Conservation (phyloP, 768 basidiomycete species). For the Lactifluus hygrophoroides region DNA sequence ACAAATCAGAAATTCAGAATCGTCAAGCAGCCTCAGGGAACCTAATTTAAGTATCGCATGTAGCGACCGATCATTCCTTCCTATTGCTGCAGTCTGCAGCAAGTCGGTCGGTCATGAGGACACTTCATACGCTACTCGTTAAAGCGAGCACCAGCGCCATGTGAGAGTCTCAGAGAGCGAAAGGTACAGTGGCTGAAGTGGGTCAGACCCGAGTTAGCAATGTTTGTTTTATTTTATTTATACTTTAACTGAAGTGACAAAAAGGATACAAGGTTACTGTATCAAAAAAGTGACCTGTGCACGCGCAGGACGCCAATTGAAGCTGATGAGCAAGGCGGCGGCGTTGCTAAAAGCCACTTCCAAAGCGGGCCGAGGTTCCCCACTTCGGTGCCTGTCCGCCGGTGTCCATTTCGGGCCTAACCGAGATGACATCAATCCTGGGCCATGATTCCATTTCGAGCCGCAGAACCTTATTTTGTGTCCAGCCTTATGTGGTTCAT, state of each 20-base stretch:
- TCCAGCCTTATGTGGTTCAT: constrained; percentile 1
- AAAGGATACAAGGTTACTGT: too few species aligned
- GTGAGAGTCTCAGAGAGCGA: neutral
- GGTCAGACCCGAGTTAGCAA: too few species aligned
- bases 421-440: constrained; percentile 9
- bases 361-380: constrained; percentile 16
- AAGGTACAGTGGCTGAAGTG: constrained; percentile 8
- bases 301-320: constrained; percentile 17
- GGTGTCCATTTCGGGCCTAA: constrained; percentile 6
- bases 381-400: constrained; percentile 19
- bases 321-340: too few species aligned
- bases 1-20: constrained; percentile 5
- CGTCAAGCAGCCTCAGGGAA: constrained; percentile 8
- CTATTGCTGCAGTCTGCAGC: constrained; percentile 21
- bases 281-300: constrained; percentile 7
- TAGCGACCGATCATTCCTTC: constrained; percentile 17
- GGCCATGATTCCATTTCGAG: constrained; percentile 1
- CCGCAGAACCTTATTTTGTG: constrained; percentile 12
- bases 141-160: neutral
- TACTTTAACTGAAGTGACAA: too few species aligned
- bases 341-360: constrained; percentile 4
- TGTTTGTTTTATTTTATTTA: neutral
- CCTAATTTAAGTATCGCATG: constrained; percentile 14
- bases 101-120: constrained; percentile 17
- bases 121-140: neutral